phyloP scores from a whole-genome alignment of 2,329 filamentous ascomycete genomes.

The Fusarium algeriense region DNA sequence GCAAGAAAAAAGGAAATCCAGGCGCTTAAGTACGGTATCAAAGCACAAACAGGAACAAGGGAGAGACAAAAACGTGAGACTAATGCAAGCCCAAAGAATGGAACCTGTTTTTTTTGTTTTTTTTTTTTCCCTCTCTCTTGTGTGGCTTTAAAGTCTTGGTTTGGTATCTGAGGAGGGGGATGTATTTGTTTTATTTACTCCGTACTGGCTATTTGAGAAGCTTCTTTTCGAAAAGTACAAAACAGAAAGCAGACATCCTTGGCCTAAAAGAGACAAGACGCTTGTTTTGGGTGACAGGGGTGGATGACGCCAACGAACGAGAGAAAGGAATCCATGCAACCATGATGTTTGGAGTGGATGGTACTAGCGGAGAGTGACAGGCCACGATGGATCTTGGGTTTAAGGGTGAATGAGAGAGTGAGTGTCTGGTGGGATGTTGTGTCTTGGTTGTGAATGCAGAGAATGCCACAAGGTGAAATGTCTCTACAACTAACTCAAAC shows the following conservation, averaged over 20 bases:
- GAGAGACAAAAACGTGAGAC: slow-evolving; percentile 19
- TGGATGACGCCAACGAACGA: slow-evolving; percentile 28
- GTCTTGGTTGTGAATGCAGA: slow-evolving; percentile 9
- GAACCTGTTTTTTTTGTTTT: not conserved
- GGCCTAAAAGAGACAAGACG: slow-evolving; percentile 19
- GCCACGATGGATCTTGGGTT: not conserved
- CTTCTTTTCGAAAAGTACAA: slow-evolving; percentile 9
- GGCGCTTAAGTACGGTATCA: slow-evolving; percentile 30
- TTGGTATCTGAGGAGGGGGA: not conserved
- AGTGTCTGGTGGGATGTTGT: not conserved
- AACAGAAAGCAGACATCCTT: not conserved
- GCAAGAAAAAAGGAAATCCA: slow-evolving; percentile 3
- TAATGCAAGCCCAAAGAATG: slow-evolving; percentile 15
- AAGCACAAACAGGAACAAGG: not conserved
- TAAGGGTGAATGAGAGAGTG: not conserved
- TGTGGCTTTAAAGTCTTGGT: slow-evolving; percentile 16
- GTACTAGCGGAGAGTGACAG: slow-evolving; percentile 4
- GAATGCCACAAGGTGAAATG: slow-evolving; percentile 2
- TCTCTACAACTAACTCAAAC: not conserved
- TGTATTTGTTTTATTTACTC: slow-evolving; percentile 7
- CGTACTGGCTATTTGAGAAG: slow-evolving; percentile 19
- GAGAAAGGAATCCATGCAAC: slow-evolving; percentile 6
- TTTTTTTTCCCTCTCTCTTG: too few relatives aligned
- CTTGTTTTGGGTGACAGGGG: slow-evolving; percentile 3
- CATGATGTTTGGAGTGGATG: not conserved